Base-by-base conservation (phyloP, 768 basidiomycete genomes). In the Macrocybe gigantea region DNA sequence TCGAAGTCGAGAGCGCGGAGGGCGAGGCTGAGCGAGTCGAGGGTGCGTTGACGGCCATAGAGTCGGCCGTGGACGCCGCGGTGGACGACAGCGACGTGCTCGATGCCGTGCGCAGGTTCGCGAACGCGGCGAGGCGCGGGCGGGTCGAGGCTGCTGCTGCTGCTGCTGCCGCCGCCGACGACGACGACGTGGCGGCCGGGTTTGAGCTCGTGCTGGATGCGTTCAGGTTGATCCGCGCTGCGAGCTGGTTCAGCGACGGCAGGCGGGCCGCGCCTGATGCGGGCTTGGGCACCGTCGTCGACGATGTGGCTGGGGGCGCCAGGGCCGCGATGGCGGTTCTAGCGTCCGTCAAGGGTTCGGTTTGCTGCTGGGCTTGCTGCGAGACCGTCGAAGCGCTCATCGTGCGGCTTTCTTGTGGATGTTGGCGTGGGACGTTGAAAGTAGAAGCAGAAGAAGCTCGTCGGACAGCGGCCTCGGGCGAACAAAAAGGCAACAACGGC, bases 241-340 rank as follows among this genome's bases (percentile, higher is more conserved):
- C 88, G 47, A 91, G 80, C 64, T 89, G 85, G 67, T 88, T 85
- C 10, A 91, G 74, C 6, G 88, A 88, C 0, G 87, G 87, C 12
- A 82, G 70, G 15, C 86, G 22, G 22, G 76, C 79, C 3, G 85
- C 89, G 7, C 98, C 98, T 61, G 90, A 99, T 64, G 85, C 79
- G 32, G 95, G 95, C 0, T 78, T 99, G 40, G 96, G 93, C 0
- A 22, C 14, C 10, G 7, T 7, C 29, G 38, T 60, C 22, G 22
- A 22, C 2, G 22, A 22, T 22, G 22, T 22, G 22, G 22, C 22
- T 22, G 22, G 22, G 1, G 22, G 22, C 4, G 22, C 22, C 22
- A 22, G 22, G 1, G 22, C 22, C 22, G 22, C 22, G 22, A 22
- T 22, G 4, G 22, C 1, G 22, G 22, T 22, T 22, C 22, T 22